Evolutionary conservation across 1,284 basidiomycete species (phyloP).

Genomic region (Rhodotorula sp.): DNA sequence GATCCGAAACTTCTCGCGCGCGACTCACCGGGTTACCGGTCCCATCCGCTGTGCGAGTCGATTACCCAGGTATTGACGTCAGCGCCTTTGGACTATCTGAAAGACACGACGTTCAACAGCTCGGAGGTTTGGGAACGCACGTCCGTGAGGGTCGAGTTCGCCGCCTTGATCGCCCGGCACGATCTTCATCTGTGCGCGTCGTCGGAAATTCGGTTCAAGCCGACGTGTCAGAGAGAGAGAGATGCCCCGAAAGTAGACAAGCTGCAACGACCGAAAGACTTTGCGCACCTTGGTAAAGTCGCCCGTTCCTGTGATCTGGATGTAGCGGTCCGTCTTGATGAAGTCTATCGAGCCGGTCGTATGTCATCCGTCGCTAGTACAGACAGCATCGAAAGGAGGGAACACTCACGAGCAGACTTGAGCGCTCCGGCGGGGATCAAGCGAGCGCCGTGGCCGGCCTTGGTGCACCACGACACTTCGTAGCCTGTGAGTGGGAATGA

Average conservation of each 20-base stretch:
- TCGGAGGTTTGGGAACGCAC: background rate
- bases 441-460: conserved; percentile 56
- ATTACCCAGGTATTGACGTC: too few species aligned
- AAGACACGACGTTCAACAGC: background rate
- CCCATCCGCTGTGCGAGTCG: conserved; percentile 25
- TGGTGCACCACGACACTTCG: conserved; percentile 73
- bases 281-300: conserved; percentile 50
- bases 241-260: too few species aligned
- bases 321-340: conserved; percentile 49
- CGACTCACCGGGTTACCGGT: conserved; percentile 42
- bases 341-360: background rate
- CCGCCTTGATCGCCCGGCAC: conserved; percentile 52
- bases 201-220: too few species aligned
- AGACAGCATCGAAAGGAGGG: conserved; percentile 45
- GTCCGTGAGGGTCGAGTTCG: conserved; percentile 47
- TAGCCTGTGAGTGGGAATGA: conserved; percentile 43
- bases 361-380: too few species aligned
- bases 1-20: too few species aligned
- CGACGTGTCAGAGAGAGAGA: background rate
- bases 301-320: conserved; percentile 53
- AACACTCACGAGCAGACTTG: conserved; percentile 54
- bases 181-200: conserved; percentile 47
- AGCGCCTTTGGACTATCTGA: background rate
- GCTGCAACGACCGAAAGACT: background rate
- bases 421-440: conserved; percentile 56